Percentiles rank a stretch among this genome's conserved stretches.
Conservation (phyloP, 768 basidiomycete species). For the Kwoniella dendrophila region DNA sequence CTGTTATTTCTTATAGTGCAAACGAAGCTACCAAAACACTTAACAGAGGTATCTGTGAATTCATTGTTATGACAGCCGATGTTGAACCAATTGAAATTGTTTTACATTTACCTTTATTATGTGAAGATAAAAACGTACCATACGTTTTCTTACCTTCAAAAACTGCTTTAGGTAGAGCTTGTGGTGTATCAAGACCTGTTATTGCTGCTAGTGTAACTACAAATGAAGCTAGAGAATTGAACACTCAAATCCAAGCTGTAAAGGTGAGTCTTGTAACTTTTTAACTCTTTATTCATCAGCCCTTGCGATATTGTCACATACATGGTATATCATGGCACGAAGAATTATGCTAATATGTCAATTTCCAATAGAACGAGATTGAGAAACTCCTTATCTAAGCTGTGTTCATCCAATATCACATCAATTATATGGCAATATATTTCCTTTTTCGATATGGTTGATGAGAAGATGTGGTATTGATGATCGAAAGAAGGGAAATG, state of each 20-base stretch:
- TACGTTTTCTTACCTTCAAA: conserved; percentile 95
- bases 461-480: no score
- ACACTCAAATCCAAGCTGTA: conserved; percentile 81
- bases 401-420: neutral
- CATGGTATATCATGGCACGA: no score
- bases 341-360: neutral
- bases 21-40: conserved; percentile 99
- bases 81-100: conserved; percentile 98
- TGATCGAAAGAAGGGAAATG: neutral
- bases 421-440: conserved; percentile 15
- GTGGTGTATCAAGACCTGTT: conserved; percentile 91
- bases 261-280: conserved; percentile 61
- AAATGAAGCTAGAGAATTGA: conserved; percentile 87
- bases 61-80: conserved; percentile 87
- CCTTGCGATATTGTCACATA: no score
- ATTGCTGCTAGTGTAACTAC: conserved; percentile 96
- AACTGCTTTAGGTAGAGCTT: conserved; percentile 92
- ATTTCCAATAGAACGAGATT: conserved; percentile 53
- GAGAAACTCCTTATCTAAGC: conserved; percentile 58
- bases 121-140: conserved; percentile 99
- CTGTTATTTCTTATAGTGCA: conserved; percentile 63
- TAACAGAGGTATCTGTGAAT: conserved; percentile 96
- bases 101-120: conserved; percentile 92
- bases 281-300: neutral
- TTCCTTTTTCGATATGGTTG: no score